These are phyloP conservation scores for Boletus sensibilis DNA, from an alignment of 768 basidiomycete genomes.

Conservation along the genomic window DNA sequence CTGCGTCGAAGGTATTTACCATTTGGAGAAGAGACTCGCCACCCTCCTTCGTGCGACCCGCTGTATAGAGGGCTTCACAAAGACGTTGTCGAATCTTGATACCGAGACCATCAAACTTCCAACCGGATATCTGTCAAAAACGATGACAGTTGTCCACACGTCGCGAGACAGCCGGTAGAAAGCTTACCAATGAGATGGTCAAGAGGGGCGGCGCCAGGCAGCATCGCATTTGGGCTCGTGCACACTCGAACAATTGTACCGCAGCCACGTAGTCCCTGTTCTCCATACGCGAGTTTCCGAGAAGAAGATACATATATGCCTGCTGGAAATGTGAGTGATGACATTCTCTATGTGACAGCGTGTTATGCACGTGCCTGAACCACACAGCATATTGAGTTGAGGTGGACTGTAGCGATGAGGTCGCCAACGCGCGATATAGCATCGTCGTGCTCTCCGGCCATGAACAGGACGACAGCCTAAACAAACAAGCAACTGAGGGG, in stretches of 20 bases:
- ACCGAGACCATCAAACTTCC: no score
- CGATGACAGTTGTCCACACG: no score
- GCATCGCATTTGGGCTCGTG: not conserved
- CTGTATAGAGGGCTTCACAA: no score
- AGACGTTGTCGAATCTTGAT: no score
- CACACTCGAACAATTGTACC: not conserved
- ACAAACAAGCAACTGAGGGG: not conserved
- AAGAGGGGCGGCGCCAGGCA: not conserved
- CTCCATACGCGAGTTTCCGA: not conserved
- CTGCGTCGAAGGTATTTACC: no score
- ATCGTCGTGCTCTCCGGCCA: not conserved
- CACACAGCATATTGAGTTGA: not conserved
- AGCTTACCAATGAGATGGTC: not conserved
- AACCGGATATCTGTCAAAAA: no score
- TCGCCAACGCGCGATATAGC: not conserved
- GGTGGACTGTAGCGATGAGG: not conserved
- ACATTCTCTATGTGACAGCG: not conserved
- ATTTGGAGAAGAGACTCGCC: no score
- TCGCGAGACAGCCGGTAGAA: no score
- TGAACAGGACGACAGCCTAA: conserved; percentile 1
- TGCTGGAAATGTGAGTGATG: not conserved
- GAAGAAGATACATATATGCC: conserved; percentile 4
- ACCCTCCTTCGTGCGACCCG: no score
- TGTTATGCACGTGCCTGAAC: conserved; percentile 1
- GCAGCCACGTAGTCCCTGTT: not conserved